Evolutionary conservation across 1,139 yeast genomes (phyloP).

Genomic region (Scheffersomyces segobiensis): DNA sequence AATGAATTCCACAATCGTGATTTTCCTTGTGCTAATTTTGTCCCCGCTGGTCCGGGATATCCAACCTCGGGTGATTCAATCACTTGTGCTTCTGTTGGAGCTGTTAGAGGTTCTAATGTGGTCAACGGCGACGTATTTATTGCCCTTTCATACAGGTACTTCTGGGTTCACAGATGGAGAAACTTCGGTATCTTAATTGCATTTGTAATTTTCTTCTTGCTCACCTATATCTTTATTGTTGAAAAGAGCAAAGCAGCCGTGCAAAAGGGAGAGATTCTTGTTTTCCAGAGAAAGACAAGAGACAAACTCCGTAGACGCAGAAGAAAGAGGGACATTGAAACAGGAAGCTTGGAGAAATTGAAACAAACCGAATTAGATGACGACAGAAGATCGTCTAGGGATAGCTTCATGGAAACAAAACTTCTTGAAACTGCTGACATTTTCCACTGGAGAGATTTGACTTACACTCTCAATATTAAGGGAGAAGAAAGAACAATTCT

Average conservation of each 20-base stretch:
- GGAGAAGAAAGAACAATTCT: slow-evolving; percentile 17
- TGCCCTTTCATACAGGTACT: slow-evolving; percentile 33
- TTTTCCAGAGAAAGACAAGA: slow-evolving; percentile 31
- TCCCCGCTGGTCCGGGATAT: slow-evolving; percentile 26
- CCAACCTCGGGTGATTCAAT: slow-evolving; percentile 9
- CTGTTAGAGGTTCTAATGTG: slow-evolving; percentile 33
- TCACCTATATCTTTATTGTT: slow-evolving; percentile 32
- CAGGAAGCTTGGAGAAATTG: slow-evolving; percentile 2
- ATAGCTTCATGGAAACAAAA: background rate
- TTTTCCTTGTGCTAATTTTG: slow-evolving; percentile 36
- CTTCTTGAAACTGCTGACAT: slow-evolving; percentile 4
- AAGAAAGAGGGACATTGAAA: slow-evolving; percentile 1
- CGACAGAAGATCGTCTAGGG: background rate
- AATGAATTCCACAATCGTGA: slow-evolving; percentile 50
- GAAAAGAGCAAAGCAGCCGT: slow-evolving; percentile 38
- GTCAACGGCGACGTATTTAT: slow-evolving; percentile 52
- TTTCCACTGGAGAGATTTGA: slow-evolving; percentile 20
- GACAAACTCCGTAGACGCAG: slow-evolving; percentile 15
- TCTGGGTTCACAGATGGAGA: slow-evolving; percentile 48
- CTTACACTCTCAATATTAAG: slow-evolving; percentile 17
- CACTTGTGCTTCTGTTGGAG: slow-evolving; percentile 27
- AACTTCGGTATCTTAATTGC: slow-evolving; percentile 50
- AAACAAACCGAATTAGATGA: slow-evolving; percentile 1
- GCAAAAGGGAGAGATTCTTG: slow-evolving; percentile 43
- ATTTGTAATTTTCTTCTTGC: slow-evolving; percentile 37